Base-by-base conservation (phyloP, 305 asterid species). In the Fraxinus nigra region DNA sequence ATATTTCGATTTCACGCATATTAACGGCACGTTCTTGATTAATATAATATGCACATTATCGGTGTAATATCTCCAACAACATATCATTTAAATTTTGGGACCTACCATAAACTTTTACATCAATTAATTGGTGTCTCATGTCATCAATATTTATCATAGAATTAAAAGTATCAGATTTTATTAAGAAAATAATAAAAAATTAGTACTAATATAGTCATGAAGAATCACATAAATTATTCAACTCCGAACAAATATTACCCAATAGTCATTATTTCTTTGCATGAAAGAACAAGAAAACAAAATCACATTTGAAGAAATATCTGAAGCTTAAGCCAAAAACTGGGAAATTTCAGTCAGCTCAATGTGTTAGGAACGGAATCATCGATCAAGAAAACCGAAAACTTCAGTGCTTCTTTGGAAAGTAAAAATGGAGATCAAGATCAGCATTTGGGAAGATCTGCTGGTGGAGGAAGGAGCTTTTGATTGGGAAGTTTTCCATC, bases 401-500 rank as follows among this genome's bases (percentile, higher is more conserved):
- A 11, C 51, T 16, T 4, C 2, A 14, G 18, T 3, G 0, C 26
- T 26, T 13, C 20, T 26, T 2, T 3, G 8, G 35, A 9, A 74
- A 11, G n/a, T 10, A 37, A 48, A 40, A n/a, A 63, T 67, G 30
- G 18, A 2, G 34, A 20, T 56, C 5, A 11, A 32, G 75, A 80
- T 85, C 86, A 87, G 79, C 92, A 89, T 77, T 85, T 83, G 51
- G 92, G 92, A 34, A 89, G 89, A 84, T 89, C 92, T 5, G 79
- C 22, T 0, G 92, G 92, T 18, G 91, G 92, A 78, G 91, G 91
- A 78, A 82, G 91, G 10, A 89, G 83, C 84, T 85, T 87, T 6
- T 89, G 91, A 79, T 86, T 85, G 11, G 90, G 89, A 72, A 85
- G 86, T 1, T 85, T 87, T 79, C 91, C 91, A 48, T 87, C 88